Base-by-base conservation (phyloP, 148 eudicot species). In the Rhododendron williamsianum region DNA sequence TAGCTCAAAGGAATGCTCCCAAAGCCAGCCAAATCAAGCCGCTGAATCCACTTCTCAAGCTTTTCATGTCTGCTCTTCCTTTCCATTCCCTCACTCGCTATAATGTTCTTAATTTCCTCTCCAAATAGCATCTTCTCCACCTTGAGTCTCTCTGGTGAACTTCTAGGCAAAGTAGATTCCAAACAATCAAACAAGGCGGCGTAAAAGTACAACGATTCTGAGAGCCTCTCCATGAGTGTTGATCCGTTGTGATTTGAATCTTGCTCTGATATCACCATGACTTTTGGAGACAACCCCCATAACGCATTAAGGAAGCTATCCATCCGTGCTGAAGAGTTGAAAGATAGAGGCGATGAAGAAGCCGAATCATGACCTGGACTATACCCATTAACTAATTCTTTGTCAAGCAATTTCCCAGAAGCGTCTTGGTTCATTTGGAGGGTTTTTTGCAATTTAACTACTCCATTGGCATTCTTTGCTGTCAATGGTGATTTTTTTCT, bases 101-200 rank as follows among this genome's bases (percentile, higher is more conserved):
- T 91, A 6, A 97, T 93, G 84, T 93, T 92, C 89, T 95, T 97
- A 35, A 97, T 94, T 81, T 97, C 98, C 82, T 93, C 94, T 1
- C 99, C 99, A 19, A 95, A 91, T 2, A 96, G 83, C 92, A 91
- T 92, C 90, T 94, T 97, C 90, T 97, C 99, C 84, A 97, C 90
- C 85, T 90, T 95, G 89, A 92, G 80, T 60, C 99, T 89, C 88
- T 95, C 99, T 13, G 89, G 23, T 10, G 98, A 97, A 15, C 90
- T 67, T 85, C 96, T 93, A 35, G 98, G 92, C 16, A 94, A 79
- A 58, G 93, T 91, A 23, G 96, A 94, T 86, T 97, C 99, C 86
- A 94, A 87, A 78, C 99, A 95, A 69, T 97, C 99, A 25, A 97
- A 97, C 33, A 97, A 85, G 0, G 98, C 96, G 15, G 99, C 99